Evolutionary conservation across 2,329 filamentous ascomycete genomes (phyloP), one percentile per base, ranked within the genome.

Genomic region (Diaporthe caulivora): DNA sequence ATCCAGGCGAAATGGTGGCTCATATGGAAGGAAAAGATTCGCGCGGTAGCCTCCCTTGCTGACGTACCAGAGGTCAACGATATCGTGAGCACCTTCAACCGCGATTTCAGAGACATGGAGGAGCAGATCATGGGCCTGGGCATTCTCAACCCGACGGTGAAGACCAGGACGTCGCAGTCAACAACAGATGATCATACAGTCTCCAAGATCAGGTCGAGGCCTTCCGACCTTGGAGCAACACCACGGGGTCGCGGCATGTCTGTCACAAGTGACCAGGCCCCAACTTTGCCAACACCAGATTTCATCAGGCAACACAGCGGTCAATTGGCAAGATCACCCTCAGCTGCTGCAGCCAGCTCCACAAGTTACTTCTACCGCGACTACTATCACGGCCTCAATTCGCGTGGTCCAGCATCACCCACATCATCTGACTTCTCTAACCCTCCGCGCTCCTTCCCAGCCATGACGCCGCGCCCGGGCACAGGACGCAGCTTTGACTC

Each of bases 1-100:
- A 92, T 97, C 58, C 95, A 98, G 82, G 89, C 91, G 24, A 88
- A 90, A 64, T 99, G 96, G 96, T 95, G 92, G 80, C 88, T 88
- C 72, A 91, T 94, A 51, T 95, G 95, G 91, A 92, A 93, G 78
- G 92, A 94, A 77, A 98, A 97, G 85, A 89, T 98, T 75, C 91
- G 90, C 76, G 88, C 90, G 11, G 90, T 97, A 2, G 87, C 98
- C 7, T 91, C 92, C 44, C 90, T 93, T 70, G 84, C 87, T 17
- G 86, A 92, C 65, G 89, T 92, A 10, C 90, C 92, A 18, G 92
- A 94, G 68, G 82, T 95, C 24, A 84, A 90, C 54, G 92, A 96
- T 58, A 94, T 98, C 70, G 87, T 95, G 74, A 89, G 90, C 51
- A 90, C 92, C 15, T 98, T 97, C 87, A 89, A 92, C 68, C 90